Evolutionary conservation across 495 filamentous ascomycete species (phyloP).

Genomic region (Penicillium diatomitis): DNA sequence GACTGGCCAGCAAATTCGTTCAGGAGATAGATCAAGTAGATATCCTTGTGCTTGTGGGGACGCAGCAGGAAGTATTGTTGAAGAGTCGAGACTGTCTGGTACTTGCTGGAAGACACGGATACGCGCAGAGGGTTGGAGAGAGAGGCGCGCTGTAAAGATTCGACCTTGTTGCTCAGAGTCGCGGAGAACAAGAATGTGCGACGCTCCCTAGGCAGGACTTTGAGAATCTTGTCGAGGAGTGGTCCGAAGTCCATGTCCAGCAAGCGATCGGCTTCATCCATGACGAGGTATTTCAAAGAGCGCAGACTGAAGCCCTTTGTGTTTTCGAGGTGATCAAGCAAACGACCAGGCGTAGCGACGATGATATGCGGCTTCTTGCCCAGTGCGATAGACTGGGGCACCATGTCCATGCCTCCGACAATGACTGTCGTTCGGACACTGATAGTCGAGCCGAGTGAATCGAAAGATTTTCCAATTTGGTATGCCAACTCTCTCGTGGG

Average conservation of each 20-base stretch:
- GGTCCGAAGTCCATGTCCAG: constrained; percentile 93
- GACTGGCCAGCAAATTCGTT: constrained; percentile 78
- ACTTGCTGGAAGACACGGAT: constrained; percentile 61
- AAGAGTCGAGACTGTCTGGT: constrained; percentile 81
- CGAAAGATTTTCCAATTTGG: constrained; percentile 79
- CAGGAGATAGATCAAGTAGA: constrained; percentile 77
- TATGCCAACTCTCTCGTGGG: constrained; percentile 89
- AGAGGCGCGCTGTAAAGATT: constrained; percentile 80
- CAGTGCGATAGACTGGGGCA: constrained; percentile 76
- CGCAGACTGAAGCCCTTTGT: constrained; percentile 88
- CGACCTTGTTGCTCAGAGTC: constrained; percentile 87
- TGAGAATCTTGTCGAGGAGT: constrained; percentile 84
- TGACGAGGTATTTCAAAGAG: constrained; percentile 73
- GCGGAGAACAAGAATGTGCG: constrained; percentile 90
- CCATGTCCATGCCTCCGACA: constrained; percentile 93
- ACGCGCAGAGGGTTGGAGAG: constrained; percentile 71
- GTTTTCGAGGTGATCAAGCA: constrained; percentile 91
- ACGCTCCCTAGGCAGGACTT: constrained; percentile 69
- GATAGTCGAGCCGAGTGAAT: constrained; percentile 75
- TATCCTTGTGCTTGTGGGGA: constrained; percentile 83
- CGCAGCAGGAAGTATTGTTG: constrained; percentile 77
- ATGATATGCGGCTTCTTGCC: constrained; percentile 88
- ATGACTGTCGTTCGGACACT: constrained; percentile 68
- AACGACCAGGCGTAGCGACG: constrained; percentile 75
- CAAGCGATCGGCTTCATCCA: constrained; percentile 91